Base-by-base conservation (phyloP, 2,329 filamentous ascomycete genomes). In the Intubia oerlemansii region DNA sequence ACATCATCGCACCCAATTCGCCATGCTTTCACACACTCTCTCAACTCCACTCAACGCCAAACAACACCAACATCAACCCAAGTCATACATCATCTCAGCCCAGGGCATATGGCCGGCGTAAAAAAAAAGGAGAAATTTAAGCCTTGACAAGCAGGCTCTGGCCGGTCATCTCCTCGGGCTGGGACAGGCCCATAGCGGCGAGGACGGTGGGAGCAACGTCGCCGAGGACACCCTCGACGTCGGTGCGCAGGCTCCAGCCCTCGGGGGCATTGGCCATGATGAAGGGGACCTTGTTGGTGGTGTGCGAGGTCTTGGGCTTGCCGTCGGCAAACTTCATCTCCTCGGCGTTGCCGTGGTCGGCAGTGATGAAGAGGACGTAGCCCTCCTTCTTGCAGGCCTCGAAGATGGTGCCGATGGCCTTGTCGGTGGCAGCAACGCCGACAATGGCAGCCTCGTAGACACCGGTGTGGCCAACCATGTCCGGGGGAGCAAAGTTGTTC, bases 401-500 rank as follows among this genome's bases (percentile, higher is more conserved):
- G 45, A 80, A 82, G 42, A 98, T 84, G 50, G 74, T 69, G 44
- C 81, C 82, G 44, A 98, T 98, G 31, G 79, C 85, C 59, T 77
- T 79, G 53, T 98, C 88, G 10, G 88, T 98, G 40, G 85, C 73
- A 40, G 72, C 62, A 41, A 76, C 75, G 42, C 73, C 88, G 45
- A 88, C 48, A 37, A 98, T 73, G 32, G 88, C 88, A 17, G 88
- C 85, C 43, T 95, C 75, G 56, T 95, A 95, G 35, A 92, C 82
- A 47, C 88, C 88, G 9, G 88, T 98, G 60, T 98, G 88, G 41
- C 88, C 88, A 39, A 98, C 88, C 88, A 98, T 98, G 57, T 98
- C 88, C 12, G 88, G 88, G 24, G 88, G 88, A 24, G 88, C 88
- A 54, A 98, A 95, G 70, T 98, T 98, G 72, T 95, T 93, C 88